Conservation (phyloP, 345 rosid genomes). For the Anacardium occidentale region DNA sequence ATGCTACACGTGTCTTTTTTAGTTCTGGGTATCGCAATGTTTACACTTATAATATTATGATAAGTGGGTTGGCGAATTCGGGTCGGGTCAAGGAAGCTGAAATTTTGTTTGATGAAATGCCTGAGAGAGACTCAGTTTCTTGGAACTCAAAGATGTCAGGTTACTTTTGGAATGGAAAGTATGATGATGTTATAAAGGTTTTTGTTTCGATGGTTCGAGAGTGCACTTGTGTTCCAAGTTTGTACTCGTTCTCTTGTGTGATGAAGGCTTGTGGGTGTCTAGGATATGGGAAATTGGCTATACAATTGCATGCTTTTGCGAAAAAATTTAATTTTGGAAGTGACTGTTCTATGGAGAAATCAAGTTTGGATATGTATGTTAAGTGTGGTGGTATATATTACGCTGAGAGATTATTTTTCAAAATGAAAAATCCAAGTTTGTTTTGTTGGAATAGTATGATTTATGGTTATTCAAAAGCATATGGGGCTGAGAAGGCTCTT, state of each 20-base stretch:
- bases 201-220: conserved; percentile 19
- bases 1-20: conserved; percentile 15
- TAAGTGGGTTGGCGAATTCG: not conserved
- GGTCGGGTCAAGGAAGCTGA: conserved; percentile 17
- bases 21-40: conserved; percentile 11
- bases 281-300: conserved; percentile 20
- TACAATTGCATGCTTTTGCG: conserved; percentile 21
- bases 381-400: conserved; percentile 15
- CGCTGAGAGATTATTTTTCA: conserved; percentile 22
- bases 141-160: conserved; percentile 29
- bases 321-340: conserved; percentile 15
- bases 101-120: conserved; percentile 31
- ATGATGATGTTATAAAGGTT: conserved; percentile 8
- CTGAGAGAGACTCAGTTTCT: conserved; percentile 26
- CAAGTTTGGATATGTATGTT: conserved; percentile 25
- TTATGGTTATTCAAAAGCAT: conserved; percentile 23
- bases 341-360: conserved; percentile 3
- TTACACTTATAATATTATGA: conserved; percentile 18
- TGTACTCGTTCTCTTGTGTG: conserved; percentile 18
- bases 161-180: conserved; percentile 14
- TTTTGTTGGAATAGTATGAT: conserved; percentile 33
- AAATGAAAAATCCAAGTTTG: conserved; percentile 22
- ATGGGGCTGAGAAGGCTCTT: conserved; percentile 25
- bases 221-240: not conserved
- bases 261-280: conserved; percentile 33